Base-by-base conservation (phyloP, 768 basidiomycete species). In the Boletus rufocinnamomeus region DNA sequence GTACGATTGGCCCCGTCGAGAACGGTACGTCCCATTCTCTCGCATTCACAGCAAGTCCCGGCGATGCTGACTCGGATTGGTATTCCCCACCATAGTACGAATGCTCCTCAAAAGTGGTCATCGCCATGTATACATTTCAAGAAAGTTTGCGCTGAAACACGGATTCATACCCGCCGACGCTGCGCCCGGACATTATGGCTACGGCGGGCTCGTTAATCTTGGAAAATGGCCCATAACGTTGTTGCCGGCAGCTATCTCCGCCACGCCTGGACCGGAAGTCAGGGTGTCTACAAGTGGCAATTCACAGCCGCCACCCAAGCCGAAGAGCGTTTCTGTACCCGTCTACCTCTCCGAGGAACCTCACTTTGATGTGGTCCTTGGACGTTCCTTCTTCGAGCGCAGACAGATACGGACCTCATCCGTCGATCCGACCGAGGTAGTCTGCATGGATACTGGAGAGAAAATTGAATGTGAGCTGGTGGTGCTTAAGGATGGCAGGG, bases 101-200 rank as follows among this genome's bases (percentile, higher is more conserved):
- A 99, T 98, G 95, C 82, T 98, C 40, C 79, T 99, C 59, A 96
- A 93, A 74, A 82, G 84, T 19, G 95, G 97, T 19, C 89, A 98
- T 73, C 81, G 93, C 16, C 87, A 95, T 66, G 95, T 98, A 51
- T 99, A 99, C 75, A 89, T 99, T 58, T 97, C 95, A 14, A 84
- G 97, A 55, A 88, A 89, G 69, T 99, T 98, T 68, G 97, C 97
- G 2, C 77, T 86, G 60, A 82, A 86, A 63, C 85, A 97, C 69
- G 89, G 88, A 2, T 93, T 99, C 71, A 90, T 98, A 56, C 92
- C 93, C 2, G 76, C 79, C 23, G 93, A 95, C 62, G 90, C 94
- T 56, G 84, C 86, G 1, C 94, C 93, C 8, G 97, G 97, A 7
- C 83, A 88, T 59, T 94, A 95, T 65, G 96, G 97, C n/a, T 99